Percentiles rank a stretch among this genome's conserved stretches.
These are phyloP conservation scores for Lachnellula willkommii DNA, from an alignment of 2,329 filamentous ascomycete species.

Conservation along the genomic window DNA sequence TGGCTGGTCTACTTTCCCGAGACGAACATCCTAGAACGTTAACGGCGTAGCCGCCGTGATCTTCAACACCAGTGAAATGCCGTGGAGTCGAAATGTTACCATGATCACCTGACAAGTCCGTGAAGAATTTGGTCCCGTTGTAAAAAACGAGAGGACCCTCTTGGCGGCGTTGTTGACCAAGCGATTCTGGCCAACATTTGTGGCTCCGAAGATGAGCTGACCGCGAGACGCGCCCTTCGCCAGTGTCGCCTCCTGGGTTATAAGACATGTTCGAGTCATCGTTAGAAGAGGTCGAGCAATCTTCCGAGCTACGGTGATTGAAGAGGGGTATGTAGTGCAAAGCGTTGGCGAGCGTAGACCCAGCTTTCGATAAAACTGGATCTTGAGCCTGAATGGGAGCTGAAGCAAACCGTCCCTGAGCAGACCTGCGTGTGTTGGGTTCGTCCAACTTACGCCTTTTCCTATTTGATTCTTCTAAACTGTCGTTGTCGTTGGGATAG, in stretches of 20 bases:
- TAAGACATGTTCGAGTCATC: conserved; percentile 34
- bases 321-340: conserved; percentile 64
- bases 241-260: not conserved
- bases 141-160: conserved; percentile 82
- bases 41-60: conserved; percentile 21
- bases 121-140: conserved; percentile 72
- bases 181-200: not conserved
- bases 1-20: not conserved
- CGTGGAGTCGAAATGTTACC: conserved; percentile 45
- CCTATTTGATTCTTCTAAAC: conserved; percentile 12
- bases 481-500: conserved; percentile 28
- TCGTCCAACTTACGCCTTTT: conserved; percentile 24
- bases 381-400: conserved; percentile 2
- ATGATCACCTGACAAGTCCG: conserved; percentile 67
- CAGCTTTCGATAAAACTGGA: conserved; percentile 22
- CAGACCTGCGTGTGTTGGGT: not conserved
- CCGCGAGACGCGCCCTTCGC: not conserved
- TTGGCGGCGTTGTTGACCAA: conserved; percentile 47
- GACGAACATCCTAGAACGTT: conserved; percentile 17
- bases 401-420: conserved; percentile 13
- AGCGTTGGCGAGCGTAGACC: conserved; percentile 36
- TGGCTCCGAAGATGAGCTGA: not conserved
- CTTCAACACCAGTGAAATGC: conserved; percentile 43
- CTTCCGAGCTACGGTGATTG: conserved; percentile 44
- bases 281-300: conserved; percentile 40